Base-by-base conservation (phyloP, 345 rosid genomes). In the Salix brachista region DNA sequence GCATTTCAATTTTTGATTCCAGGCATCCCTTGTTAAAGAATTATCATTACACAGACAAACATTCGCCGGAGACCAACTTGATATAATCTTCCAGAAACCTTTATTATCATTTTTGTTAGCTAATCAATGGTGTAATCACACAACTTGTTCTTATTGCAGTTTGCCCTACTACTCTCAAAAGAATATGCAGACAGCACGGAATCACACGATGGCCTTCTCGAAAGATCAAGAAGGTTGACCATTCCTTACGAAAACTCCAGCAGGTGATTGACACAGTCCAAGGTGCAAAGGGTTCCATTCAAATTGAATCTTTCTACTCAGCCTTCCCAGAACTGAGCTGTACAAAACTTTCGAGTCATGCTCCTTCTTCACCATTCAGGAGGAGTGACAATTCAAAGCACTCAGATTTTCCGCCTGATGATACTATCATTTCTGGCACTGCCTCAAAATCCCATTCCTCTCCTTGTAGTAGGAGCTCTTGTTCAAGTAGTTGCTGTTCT, bases 171-270 rank as follows among this genome's bases (percentile, higher is more conserved):
- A 95, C 99, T 34, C 82, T 95, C 84, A 93, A 95, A 86, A 87
- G 97, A 90, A 95, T 95, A 83, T 95, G 98, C 89, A 90, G 98
- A 80, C 96, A 89, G 75, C 91, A 95, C 50, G 98, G 99, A 18
- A 91, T 96, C 81, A 88, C 83, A 26, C 87, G 98, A 37, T 96
- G 99, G 98, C 99, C 98, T 21, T 93, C 99, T 37, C 87, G 99
- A 69, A 93, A 93, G 88, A 89, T 96, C 83, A 96, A 96, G 87
- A 96, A 93, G 87, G 99, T 96, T 46, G 96, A 93, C 41, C 97
- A 91, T 79, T 91, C 98, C 52, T 75, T 96, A 67, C 91, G 77
- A 91, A 96, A 96, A 80, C 97, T 96, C 76, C 97, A 96, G 78
- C 89, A 82, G 21, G 98, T 96, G 72, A 92, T 96, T 8, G 90